These are phyloP conservation scores for Plantago coronopus DNA, from an alignment of 305 asterid species.

Conservation along the genomic window DNA sequence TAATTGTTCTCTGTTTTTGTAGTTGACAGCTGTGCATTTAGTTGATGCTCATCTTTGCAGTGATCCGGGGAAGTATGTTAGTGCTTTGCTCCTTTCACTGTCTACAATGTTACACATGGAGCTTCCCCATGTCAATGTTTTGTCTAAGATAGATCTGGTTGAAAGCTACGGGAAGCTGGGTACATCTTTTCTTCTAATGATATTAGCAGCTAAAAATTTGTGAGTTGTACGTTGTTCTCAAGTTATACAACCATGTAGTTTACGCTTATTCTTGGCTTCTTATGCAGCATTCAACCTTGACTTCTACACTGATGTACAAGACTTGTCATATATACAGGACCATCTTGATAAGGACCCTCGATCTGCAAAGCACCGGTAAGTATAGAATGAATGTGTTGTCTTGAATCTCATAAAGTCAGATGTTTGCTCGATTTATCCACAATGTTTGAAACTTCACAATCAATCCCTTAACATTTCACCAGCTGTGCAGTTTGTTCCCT, in stretches of 20 bases:
- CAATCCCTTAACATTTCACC: too few relatives aligned
- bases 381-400: neutral
- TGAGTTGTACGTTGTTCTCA: slow-evolving; percentile 1
- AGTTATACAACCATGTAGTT: slow-evolving; percentile 4
- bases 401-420: neutral
- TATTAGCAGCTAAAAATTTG: slow-evolving; percentile 6
- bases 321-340: slow-evolving; percentile 74
- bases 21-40: slow-evolving; percentile 92
- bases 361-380: slow-evolving; percentile 71
- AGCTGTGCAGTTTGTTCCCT: too few relatives aligned
- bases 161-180: slow-evolving; percentile 92
- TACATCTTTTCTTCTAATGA: slow-evolving; percentile 26
- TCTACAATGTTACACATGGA: slow-evolving; percentile 96
- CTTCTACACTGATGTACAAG: slow-evolving; percentile 91
- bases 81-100: slow-evolving; percentile 82
- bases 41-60: slow-evolving; percentile 96
- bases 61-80: slow-evolving; percentile 92
- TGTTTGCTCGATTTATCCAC: too few relatives aligned
- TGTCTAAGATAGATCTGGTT: slow-evolving; percentile 94
- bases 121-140: slow-evolving; percentile 91
- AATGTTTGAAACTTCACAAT: too few relatives aligned
- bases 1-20: slow-evolving; percentile 29
- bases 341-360: slow-evolving; percentile 89
- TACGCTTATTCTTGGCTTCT: slow-evolving; percentile 24
- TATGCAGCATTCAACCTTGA: slow-evolving; percentile 91